Conservation (phyloP, 2,329 filamentous ascomycete genomes). For the Neodidymelliopsis sp. region DNA sequence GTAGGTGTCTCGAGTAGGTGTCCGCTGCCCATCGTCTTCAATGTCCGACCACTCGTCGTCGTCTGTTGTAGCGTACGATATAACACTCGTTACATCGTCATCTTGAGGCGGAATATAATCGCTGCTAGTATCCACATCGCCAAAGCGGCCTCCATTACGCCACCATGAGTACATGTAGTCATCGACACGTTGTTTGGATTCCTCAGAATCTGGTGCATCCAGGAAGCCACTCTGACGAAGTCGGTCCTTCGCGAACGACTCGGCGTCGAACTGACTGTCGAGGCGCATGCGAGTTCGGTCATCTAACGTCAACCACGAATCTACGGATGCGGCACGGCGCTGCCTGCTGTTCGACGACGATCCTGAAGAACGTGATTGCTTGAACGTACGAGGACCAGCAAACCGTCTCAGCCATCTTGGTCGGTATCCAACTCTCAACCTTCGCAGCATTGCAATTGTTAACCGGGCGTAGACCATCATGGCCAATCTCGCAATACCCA, state of each 20-base stretch:
- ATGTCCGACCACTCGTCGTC: slow-evolving; percentile 50
- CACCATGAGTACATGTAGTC: slow-evolving; percentile 83
- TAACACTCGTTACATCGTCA: slow-evolving; percentile 80
- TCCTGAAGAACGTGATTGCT: slow-evolving; percentile 24
- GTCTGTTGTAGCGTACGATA: slow-evolving; percentile 67
- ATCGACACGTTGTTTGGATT: slow-evolving; percentile 72
- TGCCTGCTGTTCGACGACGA: slow-evolving; percentile 4
- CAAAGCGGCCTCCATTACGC: slow-evolving; percentile 84
- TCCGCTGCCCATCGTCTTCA: slow-evolving; percentile 63
- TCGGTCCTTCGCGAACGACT: slow-evolving; percentile 75
- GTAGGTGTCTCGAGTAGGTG: slow-evolving; percentile 75
- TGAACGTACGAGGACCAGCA: slow-evolving; percentile 50
- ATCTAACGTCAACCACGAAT: slow-evolving; percentile 36
- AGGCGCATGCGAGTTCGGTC: slow-evolving; percentile 32
- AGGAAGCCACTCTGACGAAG: slow-evolving; percentile 53
- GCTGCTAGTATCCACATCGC: slow-evolving; percentile 79
- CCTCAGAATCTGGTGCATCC: slow-evolving; percentile 36
- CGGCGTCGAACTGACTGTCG: slow-evolving; percentile 70
- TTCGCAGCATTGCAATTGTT: slow-evolving; percentile 62
- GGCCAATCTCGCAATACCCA: slow-evolving; percentile 74
- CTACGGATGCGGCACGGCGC: slow-evolving; percentile 17
- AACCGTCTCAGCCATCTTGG: slow-evolving; percentile 70
- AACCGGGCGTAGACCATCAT: slow-evolving; percentile 65
- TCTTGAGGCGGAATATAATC: slow-evolving; percentile 72
- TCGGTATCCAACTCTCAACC: slow-evolving; percentile 66